Percentiles rank a stretch among this genome's conserved stretches.
These are phyloP conservation scores for Aspergillus ochraceoroseus DNA, from an alignment of 2,329 filamentous ascomycete species.

Conservation along the genomic window DNA sequence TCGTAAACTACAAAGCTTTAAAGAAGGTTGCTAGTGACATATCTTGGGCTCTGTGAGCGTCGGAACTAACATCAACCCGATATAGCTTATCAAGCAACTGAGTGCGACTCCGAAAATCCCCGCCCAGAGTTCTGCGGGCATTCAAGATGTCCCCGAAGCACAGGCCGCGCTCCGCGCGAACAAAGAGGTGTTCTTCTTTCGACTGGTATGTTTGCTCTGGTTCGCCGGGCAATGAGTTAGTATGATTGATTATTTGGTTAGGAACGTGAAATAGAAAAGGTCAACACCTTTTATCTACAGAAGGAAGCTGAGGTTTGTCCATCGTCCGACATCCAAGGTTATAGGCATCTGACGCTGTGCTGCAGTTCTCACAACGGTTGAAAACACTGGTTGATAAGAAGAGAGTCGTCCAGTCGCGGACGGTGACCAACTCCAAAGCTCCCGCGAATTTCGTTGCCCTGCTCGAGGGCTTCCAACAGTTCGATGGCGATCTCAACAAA, in stretches of 20 bases:
- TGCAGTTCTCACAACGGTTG: constrained; percentile 82
- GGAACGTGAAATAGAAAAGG: constrained; percentile 97
- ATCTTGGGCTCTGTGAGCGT: constrained; percentile 2
- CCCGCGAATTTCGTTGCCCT: constrained; percentile 92
- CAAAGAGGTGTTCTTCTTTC: constrained; percentile 98
- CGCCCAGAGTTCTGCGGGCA: constrained; percentile 60
- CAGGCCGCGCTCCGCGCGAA: constrained; percentile 90
- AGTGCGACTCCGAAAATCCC: constrained; percentile 82
- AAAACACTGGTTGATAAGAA: constrained; percentile 95
- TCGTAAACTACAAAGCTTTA: constrained; percentile 97
- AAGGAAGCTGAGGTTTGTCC: constrained; percentile 93
- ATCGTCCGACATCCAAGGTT: no score
- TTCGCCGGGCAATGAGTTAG: neutral
- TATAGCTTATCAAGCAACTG: constrained; percentile 96
- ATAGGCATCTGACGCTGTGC: constrained; percentile 1
- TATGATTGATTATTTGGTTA: constrained; percentile 38
- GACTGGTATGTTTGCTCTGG: constrained; percentile 61
- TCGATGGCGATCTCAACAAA: constrained; percentile 94
- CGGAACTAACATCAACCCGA: constrained; percentile 27
- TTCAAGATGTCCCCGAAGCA: constrained; percentile 58
- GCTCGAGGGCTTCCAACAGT: constrained; percentile 95
- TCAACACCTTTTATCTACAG: constrained; percentile 95
- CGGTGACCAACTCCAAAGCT: constrained; percentile 70
- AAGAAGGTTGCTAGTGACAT: constrained; percentile 69
- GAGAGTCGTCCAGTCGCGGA: constrained; percentile 75